phyloP scores from a whole-genome alignment of 176 grass and related monocot genomes.

The Ampelocalamus luodianensis region DNA sequence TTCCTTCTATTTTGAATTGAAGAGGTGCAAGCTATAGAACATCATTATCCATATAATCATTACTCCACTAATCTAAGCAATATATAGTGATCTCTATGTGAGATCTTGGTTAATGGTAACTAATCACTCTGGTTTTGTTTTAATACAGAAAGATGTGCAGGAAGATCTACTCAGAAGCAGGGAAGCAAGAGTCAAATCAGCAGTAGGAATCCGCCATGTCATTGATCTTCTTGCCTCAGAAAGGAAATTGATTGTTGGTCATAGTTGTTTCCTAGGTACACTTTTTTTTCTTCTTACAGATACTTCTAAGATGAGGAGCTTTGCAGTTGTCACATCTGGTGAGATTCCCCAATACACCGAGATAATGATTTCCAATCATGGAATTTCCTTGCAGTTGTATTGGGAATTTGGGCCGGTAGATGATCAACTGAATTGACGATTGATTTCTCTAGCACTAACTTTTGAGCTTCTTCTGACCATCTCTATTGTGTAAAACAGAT shows the following conservation, averaged over 20 bases:
- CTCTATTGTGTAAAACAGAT: slow-evolving; percentile 68
- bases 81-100: slow-evolving; percentile 20
- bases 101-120: slow-evolving; percentile 24
- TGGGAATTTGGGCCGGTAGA: neutral
- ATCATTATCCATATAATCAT: slow-evolving; percentile 28
- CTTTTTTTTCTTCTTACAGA: neutral
- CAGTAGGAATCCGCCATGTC: slow-evolving; percentile 85
- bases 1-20: slow-evolving; percentile 22
- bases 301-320: slow-evolving; percentile 17
- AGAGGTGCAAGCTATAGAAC: neutral
- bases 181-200: slow-evolving; percentile 63
- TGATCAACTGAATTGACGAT: neutral
- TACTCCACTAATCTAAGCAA: slow-evolving; percentile 19
- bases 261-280: slow-evolving; percentile 91
- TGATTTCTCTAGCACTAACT: slow-evolving; percentile 33
- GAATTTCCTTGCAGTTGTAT: neutral
- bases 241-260: slow-evolving; percentile 86
- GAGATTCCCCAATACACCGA: neutral
- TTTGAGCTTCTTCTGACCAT: slow-evolving; percentile 28
- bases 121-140: slow-evolving; percentile 32
- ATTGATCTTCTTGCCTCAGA: slow-evolving; percentile 93
- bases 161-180: slow-evolving; percentile 67
- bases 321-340: slow-evolving; percentile 6
- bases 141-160: slow-evolving; percentile 71
- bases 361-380: neutral